Conservation (phyloP, 108 stramenopile species). For the Cyclotella atomus region DNA sequence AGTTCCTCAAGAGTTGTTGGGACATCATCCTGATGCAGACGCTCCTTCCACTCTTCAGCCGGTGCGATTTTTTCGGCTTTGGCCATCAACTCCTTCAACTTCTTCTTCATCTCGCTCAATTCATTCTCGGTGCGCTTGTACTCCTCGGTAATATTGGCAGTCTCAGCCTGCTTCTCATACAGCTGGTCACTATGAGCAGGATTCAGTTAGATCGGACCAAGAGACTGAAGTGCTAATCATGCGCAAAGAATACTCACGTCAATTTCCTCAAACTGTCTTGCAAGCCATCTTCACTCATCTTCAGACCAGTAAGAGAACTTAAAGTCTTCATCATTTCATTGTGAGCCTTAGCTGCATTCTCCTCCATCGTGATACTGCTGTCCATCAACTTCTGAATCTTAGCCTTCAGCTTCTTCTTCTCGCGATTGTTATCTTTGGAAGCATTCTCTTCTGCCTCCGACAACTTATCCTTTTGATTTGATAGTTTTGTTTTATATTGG, state of each 20-base stretch:
- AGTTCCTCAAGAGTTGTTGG: constrained; percentile 19
- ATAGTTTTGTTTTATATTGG: constrained; percentile 48
- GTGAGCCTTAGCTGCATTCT: constrained; percentile 56
- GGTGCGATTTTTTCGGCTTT: constrained; percentile 40
- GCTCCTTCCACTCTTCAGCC: constrained; percentile 21
- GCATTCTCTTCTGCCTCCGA: constrained; percentile 60
- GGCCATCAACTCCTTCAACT: constrained; percentile 19
- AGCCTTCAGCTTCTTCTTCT: constrained; percentile 56
- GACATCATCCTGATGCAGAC: constrained; percentile 25
- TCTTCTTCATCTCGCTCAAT: constrained; percentile 26
- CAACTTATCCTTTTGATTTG: constrained; percentile 59
- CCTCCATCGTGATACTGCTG: constrained; percentile 43
- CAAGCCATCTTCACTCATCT: constrained; percentile 59
- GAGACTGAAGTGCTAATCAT: not conserved
- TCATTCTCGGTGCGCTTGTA: too few species aligned
- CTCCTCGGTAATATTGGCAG: too few species aligned
- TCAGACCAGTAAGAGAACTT: constrained; percentile 44
- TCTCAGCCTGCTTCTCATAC: constrained; percentile 25
- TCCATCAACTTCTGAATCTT: constrained; percentile 56
- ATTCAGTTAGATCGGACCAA: too few species aligned
- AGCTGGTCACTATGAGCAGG: constrained; percentile 24
- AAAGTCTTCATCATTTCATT: constrained; percentile 61
- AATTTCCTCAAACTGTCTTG: constrained; percentile 43
- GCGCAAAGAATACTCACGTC: constrained; percentile 45
- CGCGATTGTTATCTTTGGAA: constrained; percentile 54